Percentiles rank a stretch among this genome's conserved stretches.
Conservation (phyloP, 2,329 filamentous ascomycete genomes). For the Talaromyces sp. region DNA sequence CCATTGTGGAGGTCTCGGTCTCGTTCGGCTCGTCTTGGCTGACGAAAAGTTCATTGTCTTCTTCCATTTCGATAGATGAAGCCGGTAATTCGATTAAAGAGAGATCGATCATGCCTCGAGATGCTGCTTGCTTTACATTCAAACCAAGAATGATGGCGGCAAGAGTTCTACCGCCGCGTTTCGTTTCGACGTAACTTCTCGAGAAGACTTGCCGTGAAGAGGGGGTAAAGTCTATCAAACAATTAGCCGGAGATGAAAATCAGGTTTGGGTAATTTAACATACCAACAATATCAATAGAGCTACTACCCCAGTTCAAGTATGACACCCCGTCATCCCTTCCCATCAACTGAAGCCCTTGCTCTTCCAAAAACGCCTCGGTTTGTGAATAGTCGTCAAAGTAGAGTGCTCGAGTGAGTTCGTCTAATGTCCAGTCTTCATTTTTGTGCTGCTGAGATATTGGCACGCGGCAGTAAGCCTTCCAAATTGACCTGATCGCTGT, state of each 20-base stretch:
- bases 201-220: conserved; percentile 52
- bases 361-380: conserved; percentile 50
- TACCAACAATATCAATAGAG: conserved; percentile 45
- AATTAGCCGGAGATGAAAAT: conserved; percentile 2
- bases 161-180: conserved; percentile 52
- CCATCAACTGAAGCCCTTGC: conserved; percentile 48
- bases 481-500: conserved; percentile 52
- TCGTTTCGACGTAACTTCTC: conserved; percentile 51
- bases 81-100: conserved; percentile 26
- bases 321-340: conserved; percentile 40
- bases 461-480: conserved; percentile 47
- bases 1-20: conserved; percentile 8
- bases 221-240: conserved; percentile 33
- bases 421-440: conserved; percentile 54
- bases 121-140: conserved; percentile 47
- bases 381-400: conserved; percentile 53
- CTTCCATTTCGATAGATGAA: conserved; percentile 23
- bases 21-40: conserved; percentile 30
- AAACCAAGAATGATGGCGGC: conserved; percentile 55
- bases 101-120: conserved; percentile 46
- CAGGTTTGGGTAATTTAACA: conserved; percentile 17
- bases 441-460: conserved; percentile 43
- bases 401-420: conserved; percentile 47
- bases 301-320: conserved; percentile 49
- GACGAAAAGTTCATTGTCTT: conserved; percentile 34